These are phyloP conservation scores for Ascochyta viciae-villosae DNA, from an alignment of 2,329 filamentous ascomycete species.

Conservation along the genomic window DNA sequence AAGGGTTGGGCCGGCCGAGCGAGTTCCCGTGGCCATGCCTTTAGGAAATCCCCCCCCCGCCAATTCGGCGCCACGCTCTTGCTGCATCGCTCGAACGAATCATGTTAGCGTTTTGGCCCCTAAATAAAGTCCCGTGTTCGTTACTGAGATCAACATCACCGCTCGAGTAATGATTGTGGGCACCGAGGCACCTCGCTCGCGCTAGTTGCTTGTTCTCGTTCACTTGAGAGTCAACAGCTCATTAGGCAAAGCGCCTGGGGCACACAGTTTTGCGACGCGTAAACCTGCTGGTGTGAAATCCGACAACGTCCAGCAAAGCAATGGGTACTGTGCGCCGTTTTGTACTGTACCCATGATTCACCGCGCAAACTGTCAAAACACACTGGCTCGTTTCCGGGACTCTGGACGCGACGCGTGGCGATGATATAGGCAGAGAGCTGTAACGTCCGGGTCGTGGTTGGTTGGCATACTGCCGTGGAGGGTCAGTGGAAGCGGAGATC, in stretches of 20 bases:
- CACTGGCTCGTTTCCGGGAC: conserved; percentile 12
- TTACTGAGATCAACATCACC: conserved; percentile 1
- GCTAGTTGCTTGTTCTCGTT: conserved; percentile 3
- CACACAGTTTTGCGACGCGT: neutral
- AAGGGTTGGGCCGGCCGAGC: conserved; percentile 13
- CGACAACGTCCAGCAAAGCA: neutral
- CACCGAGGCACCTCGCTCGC: neutral
- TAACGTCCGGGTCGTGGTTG: conserved; percentile 8
- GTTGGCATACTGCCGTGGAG: neutral
- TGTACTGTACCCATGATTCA: conserved; percentile 7
- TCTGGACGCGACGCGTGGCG: conserved; percentile 28
- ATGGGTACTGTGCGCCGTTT: neutral
- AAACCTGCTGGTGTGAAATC: neutral
- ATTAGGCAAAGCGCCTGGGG: neutral
- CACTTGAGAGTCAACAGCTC: neutral
- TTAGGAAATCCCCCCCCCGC: neutral
- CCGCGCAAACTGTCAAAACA: conserved; percentile 5
- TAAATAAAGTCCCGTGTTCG: neutral
- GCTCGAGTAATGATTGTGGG: conserved; percentile 3
- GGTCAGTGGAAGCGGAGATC: conserved; percentile 4
- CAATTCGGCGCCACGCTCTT: conserved; percentile 1
- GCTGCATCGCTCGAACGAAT: neutral
- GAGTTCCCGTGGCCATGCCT: conserved; percentile 2
- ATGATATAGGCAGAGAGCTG: conserved; percentile 16
- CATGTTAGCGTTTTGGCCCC: conserved; percentile 12